Percentiles rank a stretch among this genome's conserved stretches.
Conservation (phyloP, 1,284 basidiomycete species). For the Naganishia sp. region DNA sequence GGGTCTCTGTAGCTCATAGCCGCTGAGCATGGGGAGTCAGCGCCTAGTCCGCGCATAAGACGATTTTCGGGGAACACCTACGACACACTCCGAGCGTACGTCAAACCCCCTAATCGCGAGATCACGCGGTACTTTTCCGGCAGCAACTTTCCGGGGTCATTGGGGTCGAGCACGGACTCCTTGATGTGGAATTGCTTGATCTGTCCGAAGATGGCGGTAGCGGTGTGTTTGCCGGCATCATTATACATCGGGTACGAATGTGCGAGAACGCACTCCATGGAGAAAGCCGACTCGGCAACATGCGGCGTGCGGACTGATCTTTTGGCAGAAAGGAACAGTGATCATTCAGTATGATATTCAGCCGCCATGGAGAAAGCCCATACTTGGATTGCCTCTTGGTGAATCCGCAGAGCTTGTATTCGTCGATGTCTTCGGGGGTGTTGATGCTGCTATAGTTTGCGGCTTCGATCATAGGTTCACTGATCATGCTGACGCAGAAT, state of each 20-base stretch:
- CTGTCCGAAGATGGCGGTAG: constrained; percentile 65
- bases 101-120: constrained; percentile 65
- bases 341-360: constrained; percentile 1
- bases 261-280: constrained; percentile 70
- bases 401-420: constrained; percentile 73
- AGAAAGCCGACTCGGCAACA: constrained; percentile 69
- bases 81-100: constrained; percentile 55
- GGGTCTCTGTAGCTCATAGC: constrained; percentile 62
- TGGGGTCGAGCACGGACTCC: constrained; percentile 60
- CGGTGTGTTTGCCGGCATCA: constrained; percentile 55
- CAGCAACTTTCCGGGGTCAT: constrained; percentile 44
- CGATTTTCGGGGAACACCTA: constrained; percentile 25
- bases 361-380: constrained; percentile 38
- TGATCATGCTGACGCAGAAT: constrained; percentile 75
- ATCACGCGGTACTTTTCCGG: constrained; percentile 62
- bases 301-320: constrained; percentile 51
- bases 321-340: constrained; percentile 44
- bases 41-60: background rate
- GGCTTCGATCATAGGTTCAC: constrained; percentile 71
- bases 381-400: constrained; percentile 64
- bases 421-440: constrained; percentile 64
- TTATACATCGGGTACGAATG: constrained; percentile 62
- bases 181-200: constrained; percentile 67
- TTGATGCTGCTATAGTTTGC: constrained; percentile 70
- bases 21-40: constrained; percentile 51